Conservation (phyloP, 768 basidiomycete genomes). For the Cyathus striatus region DNA sequence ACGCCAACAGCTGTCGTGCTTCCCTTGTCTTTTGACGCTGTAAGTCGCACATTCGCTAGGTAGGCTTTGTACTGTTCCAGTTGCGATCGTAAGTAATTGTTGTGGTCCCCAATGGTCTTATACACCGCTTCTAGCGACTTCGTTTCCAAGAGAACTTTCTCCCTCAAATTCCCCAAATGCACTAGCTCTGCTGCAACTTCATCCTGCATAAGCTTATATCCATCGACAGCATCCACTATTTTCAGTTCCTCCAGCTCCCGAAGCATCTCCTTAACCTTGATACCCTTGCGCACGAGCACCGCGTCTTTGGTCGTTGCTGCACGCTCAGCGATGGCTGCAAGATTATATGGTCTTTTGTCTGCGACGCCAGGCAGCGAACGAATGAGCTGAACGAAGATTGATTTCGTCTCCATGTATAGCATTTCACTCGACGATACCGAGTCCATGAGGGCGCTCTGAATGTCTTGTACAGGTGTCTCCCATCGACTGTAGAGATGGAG, state of each 20-base stretch:
- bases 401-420: conserved; percentile 99
- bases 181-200: conserved; percentile 94
- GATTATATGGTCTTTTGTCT: conserved; percentile 86
- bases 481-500: conserved; percentile 92
- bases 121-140: conserved; percentile 93
- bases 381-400: conserved; percentile 95
- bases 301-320: conserved; percentile 98
- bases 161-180: conserved; percentile 92
- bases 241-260: conserved; percentile 90
- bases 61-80: conserved; percentile 99
- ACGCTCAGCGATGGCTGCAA: conserved; percentile 84
- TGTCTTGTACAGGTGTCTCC: conserved; percentile 98
- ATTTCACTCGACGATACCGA: conserved; percentile 97
- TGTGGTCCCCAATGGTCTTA: conserved; percentile 99
- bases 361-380: conserved; percentile 86
- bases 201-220: conserved; percentile 94
- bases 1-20: conserved; percentile 88
- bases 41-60: conserved; percentile 93
- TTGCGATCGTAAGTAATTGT: conserved; percentile 93
- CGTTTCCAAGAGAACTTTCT: conserved; percentile 92
- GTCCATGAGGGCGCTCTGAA: conserved; percentile 95
- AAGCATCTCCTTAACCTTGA: conserved; percentile 99
- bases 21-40: conserved; percentile 85
- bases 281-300: conserved; percentile 90
- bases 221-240: conserved; percentile 77